These are phyloP conservation scores for Colletotrichum chlorophyti DNA, from an alignment of 2,329 filamentous ascomycete genomes.

Conservation along the genomic window DNA sequence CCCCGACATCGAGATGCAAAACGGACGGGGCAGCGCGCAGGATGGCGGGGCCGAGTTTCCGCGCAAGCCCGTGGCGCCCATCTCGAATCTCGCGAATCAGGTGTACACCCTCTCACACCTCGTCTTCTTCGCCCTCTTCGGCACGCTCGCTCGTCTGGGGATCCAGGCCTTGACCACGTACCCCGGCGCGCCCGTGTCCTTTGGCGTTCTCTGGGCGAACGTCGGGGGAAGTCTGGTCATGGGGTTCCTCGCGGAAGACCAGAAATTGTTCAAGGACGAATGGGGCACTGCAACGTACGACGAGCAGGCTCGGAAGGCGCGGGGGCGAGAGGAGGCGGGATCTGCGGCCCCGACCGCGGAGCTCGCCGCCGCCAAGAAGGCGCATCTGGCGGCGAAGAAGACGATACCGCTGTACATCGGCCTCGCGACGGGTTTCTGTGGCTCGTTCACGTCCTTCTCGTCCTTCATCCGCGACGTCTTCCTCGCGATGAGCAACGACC, in stretches of 20 bases:
- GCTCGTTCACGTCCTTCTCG: constrained; percentile 90
- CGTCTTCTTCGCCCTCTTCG: constrained; percentile 83
- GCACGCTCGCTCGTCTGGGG: constrained; percentile 83
- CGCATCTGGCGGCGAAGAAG: constrained; percentile 74
- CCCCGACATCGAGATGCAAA: constrained; percentile 12
- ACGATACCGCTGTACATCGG: constrained; percentile 88
- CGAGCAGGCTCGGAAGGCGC: constrained; percentile 40
- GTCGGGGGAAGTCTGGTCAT: constrained; percentile 81
- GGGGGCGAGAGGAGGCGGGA: constrained; percentile 45
- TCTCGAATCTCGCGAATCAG: constrained; percentile 61
- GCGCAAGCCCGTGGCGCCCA: background rate
- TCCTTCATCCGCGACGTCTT: constrained; percentile 83
- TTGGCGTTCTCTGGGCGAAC: constrained; percentile 85
- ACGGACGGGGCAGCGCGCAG: background rate
- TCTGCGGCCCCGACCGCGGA: constrained; percentile 39
- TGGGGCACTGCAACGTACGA: constrained; percentile 59
- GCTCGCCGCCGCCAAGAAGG: constrained; percentile 57
- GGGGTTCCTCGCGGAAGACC: constrained; percentile 85
- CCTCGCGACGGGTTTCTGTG: constrained; percentile 85
- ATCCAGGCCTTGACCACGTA: constrained; percentile 82
- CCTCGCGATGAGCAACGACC: constrained; percentile 77
- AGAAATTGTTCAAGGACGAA: constrained; percentile 74
- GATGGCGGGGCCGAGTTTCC: background rate
- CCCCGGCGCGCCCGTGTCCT: constrained; percentile 76
- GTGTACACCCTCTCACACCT: constrained; percentile 82